Conservation (phyloP, 2,329 filamentous ascomycete genomes). For the Fusarium penzigii region DNA sequence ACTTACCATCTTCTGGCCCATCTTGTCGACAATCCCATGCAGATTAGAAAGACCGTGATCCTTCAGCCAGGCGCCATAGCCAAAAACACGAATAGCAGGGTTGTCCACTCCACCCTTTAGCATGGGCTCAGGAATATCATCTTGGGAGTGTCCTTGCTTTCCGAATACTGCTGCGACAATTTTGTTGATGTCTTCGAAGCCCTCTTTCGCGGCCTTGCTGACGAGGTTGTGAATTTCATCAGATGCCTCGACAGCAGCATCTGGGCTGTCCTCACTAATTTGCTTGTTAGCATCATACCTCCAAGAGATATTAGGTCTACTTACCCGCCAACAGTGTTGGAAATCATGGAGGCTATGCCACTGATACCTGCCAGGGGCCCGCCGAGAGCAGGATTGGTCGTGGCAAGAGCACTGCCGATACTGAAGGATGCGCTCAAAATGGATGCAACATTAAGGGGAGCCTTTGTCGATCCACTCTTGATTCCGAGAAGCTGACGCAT, state of each 20-base stretch:
- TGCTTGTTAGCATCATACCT: no score
- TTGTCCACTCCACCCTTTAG: constrained; percentile 1
- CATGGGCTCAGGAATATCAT: background rate
- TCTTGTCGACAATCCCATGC: background rate
- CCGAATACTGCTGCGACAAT: background rate
- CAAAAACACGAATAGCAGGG: background rate
- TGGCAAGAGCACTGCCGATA: constrained; percentile 1
- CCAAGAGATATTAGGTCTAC: no score
- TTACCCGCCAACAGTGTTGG: no score
- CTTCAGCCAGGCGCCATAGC: constrained; percentile 1
- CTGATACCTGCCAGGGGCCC: background rate
- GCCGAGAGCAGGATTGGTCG: background rate
- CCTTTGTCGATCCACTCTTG: background rate
- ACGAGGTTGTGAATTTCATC: background rate
- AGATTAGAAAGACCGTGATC: background rate
- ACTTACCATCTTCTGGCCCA: constrained; percentile 3
- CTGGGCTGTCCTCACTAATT: no score
- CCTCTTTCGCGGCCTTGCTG: background rate
- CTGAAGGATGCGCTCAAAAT: constrained; percentile 3
- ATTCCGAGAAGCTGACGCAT: constrained; percentile 1
- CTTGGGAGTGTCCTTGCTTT: background rate
- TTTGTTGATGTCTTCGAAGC: background rate
- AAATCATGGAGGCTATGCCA: background rate
- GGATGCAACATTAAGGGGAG: background rate
- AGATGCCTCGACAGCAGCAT: background rate